Percentiles rank a stretch among this genome's conserved stretches.
phyloP scores from a whole-genome alignment of 805 yeast species.

The Cyberlindnera veronae region DNA sequence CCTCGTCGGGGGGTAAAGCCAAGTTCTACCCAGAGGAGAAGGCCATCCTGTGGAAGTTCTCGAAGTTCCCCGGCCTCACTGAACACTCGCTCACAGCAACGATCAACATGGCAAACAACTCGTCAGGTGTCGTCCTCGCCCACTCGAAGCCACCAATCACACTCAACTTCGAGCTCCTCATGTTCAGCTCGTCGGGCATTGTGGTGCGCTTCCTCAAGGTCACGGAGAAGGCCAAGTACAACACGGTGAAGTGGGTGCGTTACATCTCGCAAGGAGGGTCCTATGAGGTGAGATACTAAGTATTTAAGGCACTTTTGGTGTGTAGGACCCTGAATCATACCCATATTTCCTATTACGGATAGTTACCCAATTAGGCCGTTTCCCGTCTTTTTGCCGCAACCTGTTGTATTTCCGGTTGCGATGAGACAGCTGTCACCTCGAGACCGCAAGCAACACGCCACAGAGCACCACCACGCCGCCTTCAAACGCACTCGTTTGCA shows the following conservation, averaged over 20 bases:
- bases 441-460: no score
- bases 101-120: conserved; percentile 34
- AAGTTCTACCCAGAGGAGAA: conserved; percentile 65
- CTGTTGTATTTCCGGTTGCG: no score
- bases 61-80: conserved; percentile 62
- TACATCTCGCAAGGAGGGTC: conserved; percentile 74
- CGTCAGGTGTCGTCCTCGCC: not conserved
- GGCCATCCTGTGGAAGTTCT: conserved; percentile 65
- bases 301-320: no score
- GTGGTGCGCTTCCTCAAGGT: conserved; percentile 71
- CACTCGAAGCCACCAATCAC: conserved; percentile 67
- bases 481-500: no score
- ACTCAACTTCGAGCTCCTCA: conserved; percentile 61
- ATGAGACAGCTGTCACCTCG: no score
- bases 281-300: conserved; percentile 72
- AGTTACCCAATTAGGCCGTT: no score
- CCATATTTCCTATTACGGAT: no score
- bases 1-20: conserved; percentile 59
- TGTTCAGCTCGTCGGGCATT: conserved; percentile 76
- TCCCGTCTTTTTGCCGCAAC: not conserved
- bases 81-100: conserved; percentile 60
- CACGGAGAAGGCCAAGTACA: conserved; percentile 53
- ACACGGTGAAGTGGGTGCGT: conserved; percentile 84
- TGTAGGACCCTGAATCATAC: no score
- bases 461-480: no score